Conservation (phyloP, 2,329 filamentous ascomycete genomes). For the Sclerotinia spermophila region DNA sequence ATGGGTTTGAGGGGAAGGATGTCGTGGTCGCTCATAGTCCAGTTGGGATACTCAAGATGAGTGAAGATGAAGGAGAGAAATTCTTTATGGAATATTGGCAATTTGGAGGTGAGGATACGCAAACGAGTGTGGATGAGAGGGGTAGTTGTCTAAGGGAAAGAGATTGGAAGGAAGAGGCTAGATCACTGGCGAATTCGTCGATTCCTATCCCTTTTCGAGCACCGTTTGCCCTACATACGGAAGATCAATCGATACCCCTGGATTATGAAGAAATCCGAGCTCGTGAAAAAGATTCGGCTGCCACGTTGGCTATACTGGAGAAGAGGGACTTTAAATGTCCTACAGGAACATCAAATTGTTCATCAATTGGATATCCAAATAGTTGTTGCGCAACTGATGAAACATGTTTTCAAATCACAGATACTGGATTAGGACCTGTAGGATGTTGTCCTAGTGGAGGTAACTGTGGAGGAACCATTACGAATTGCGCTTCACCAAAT, state of each 20-base stretch:
- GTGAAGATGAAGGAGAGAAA: constrained; percentile 67
- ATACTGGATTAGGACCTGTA: constrained; percentile 62
- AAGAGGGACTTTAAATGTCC: constrained; percentile 65
- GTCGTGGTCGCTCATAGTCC: constrained; percentile 43
- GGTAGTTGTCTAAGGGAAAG: constrained; percentile 21
- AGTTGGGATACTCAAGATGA: constrained; percentile 68
- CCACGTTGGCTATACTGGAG: constrained; percentile 47
- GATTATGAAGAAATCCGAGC: constrained; percentile 22
- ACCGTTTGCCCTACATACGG: constrained; percentile 50
- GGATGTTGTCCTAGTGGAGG: constrained; percentile 70
- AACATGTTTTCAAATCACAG: constrained; percentile 61
- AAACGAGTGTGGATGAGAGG: constrained; percentile 12
- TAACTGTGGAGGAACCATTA: constrained; percentile 61
- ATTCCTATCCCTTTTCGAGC: constrained; percentile 42
- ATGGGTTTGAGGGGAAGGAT: constrained; percentile 41
- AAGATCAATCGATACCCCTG: constrained; percentile 18
- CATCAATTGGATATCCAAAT: constrained; percentile 60
- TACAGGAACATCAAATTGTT: constrained; percentile 60
- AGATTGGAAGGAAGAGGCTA: constrained; percentile 29
- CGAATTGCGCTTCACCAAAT: constrained; percentile 58
- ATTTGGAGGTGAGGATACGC: constrained; percentile 32
- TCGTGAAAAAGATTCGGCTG: constrained; percentile 28
- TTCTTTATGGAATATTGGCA: constrained; percentile 64
- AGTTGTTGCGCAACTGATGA: constrained; percentile 69
- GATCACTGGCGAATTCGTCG: constrained; percentile 27